A percentile compares a stretch with the other conserved stretches of the same genome.
Conservation (phyloP, 306 rosid genomes). For the Echinosophora koreensis region DNA sequence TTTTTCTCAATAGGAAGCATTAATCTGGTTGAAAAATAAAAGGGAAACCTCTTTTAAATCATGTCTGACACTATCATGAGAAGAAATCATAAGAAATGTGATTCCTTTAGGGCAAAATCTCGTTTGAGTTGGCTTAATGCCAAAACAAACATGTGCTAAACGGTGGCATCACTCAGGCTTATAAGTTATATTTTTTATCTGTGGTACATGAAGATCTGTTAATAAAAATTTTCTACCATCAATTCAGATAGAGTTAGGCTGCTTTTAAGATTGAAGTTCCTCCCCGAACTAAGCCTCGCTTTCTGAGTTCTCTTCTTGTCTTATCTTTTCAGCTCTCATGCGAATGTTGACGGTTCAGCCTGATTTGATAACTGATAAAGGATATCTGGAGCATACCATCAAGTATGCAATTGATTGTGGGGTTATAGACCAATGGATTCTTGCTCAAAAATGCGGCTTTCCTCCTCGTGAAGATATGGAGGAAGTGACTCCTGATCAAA, state of each 20-base stretch:
- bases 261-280: conserved; percentile 30
- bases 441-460: conserved; percentile 68
- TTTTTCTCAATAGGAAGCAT: conserved; percentile 10
- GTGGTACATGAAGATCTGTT: not conserved
- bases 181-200: not conserved
- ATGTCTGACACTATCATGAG: conserved; percentile 10
- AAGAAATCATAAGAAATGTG: conserved; percentile 19
- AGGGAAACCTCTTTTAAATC: conserved; percentile 1
- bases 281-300: conserved; percentile 15
- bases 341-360: conserved; percentile 86
- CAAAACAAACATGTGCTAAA: conserved; percentile 28
- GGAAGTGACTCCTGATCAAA: conserved; percentile 64
- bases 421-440: conserved; percentile 86
- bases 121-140: conserved; percentile 23
- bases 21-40: conserved; percentile 29
- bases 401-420: conserved; percentile 89
- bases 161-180: not conserved
- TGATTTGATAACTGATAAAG: conserved; percentile 73
- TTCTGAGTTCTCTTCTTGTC: conserved; percentile 29
- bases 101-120: conserved; percentile 7
- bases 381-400: conserved; percentile 74
- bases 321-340: conserved; percentile 73
- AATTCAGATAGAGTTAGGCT: not conserved
- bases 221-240: not conserved
- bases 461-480: conserved; percentile 78